Evolutionary conservation across 2,329 filamentous ascomycete genomes (phyloP), one percentile per base, ranked within the genome.

Genomic region (Neonectria neomacrospora): DNA sequence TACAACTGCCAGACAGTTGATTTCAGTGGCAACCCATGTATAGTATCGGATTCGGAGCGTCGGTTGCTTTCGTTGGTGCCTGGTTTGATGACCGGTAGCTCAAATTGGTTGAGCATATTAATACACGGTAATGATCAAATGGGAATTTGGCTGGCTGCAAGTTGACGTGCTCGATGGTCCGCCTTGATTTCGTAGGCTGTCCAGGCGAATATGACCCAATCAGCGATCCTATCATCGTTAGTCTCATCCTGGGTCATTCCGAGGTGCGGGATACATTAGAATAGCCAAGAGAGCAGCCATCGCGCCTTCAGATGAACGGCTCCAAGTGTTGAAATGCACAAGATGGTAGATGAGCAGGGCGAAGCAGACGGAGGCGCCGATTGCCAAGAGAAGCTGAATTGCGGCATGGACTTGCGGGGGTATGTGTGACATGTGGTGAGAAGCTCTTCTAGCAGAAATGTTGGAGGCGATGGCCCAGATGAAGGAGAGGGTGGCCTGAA

Each of bases 261-360:
- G 23, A 14, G 28, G 14, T 34, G 37, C 10, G 11, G 65, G 67
- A 9, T 63, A 72, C 72, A 69, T 67, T n/a, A 73, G 58, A 44
- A 73, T 65, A 1, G 59, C 70, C 4, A 74, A 26, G 6, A 74
- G 65, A 20, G 64, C 70, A 8, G 68, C 67, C 68, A 73, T 74
- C 2, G 57, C 63, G 3, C 63, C 67, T 22, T 71, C 69, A 0
- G 61, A 45, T 9, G 58, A 58, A 9, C 61, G 54, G 23, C 61
- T 67, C 66, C 68, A 71, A 11, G 65, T 55, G 10, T 54, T 20
- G 8, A 66, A 67, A 18, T 50, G 58, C 12, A 66, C 63, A 44
- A 70, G 54, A 22, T 73, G 67, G 20, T 66, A 69, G 1, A 72
- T 57, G 7, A 73, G 53, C 45, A 74, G 47, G 1, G 53, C 64